Evolutionary conservation across 768 basidiomycete species (phyloP).

Genomic region (Rhodotorula taiwanensis): DNA sequence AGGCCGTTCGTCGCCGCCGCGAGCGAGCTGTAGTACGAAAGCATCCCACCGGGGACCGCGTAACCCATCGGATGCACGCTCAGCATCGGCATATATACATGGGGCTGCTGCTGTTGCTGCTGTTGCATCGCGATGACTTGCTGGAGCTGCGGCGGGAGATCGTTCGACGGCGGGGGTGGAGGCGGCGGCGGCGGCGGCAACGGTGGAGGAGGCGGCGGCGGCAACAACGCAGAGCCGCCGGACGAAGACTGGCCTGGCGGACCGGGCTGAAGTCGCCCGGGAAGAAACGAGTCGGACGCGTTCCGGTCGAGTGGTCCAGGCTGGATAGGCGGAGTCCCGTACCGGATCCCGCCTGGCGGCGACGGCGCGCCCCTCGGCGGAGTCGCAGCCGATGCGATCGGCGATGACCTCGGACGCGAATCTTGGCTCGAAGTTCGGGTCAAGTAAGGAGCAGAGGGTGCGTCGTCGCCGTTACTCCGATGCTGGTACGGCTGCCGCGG

Average conservation of each 20-base stretch:
- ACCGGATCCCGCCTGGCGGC: not conserved
- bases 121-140: not conserved
- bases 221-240: not conserved
- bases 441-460: too few relatives aligned
- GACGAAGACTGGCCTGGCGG: not conserved
- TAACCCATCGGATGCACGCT: conserved; percentile 20
- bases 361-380: not conserved
- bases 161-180: not conserved
- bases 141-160: conserved; percentile 12
- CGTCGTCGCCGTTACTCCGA: too few relatives aligned
- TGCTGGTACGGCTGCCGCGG: too few relatives aligned
- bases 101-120: not conserved
- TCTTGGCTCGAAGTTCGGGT: too few relatives aligned
- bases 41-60: conserved; percentile 17
- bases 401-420: not conserved
- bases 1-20: not conserved
- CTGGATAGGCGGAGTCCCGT: not conserved
- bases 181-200: not conserved
- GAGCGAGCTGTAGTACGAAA: conserved; percentile 8
- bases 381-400: not conserved
- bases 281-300: not conserved
- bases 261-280: not conserved
- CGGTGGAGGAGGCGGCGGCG: not conserved
- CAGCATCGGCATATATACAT: conserved; percentile 3
- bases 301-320: not conserved